Conservation (phyloP, 2,329 filamentous ascomycete species). For the Coniochaeta hoffmannii region DNA sequence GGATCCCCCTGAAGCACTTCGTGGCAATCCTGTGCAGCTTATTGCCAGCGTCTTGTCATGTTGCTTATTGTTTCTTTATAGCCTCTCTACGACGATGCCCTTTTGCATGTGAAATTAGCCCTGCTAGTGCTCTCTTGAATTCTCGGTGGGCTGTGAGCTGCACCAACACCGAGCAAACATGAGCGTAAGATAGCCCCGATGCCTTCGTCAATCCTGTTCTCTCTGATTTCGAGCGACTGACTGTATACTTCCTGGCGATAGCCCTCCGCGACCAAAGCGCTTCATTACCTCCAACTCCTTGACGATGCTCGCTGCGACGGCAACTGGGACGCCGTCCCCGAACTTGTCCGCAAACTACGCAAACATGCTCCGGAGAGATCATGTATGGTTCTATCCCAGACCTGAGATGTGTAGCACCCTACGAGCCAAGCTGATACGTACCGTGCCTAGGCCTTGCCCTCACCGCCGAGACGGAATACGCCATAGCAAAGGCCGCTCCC, state of each 20-base stretch:
- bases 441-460: conserved; percentile 53
- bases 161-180: neutral
- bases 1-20: neutral
- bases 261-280: conserved; percentile 60
- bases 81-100: neutral
- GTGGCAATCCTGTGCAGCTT: neutral
- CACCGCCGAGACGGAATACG: conserved; percentile 62
- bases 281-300: conserved; percentile 72
- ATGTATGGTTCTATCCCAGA: conserved; percentile 51
- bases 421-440: neutral
- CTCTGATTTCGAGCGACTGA: neutral
- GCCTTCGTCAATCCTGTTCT: neutral
- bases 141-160: neutral
- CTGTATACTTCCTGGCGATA: conserved; percentile 1
- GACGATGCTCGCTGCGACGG: conserved; percentile 83
- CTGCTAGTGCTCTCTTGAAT: neutral
- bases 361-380: conserved; percentile 83
- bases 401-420: neutral
- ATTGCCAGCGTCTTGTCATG: neutral
- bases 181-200: neutral
- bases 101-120: neutral
- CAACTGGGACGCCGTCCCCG: conserved; percentile 78
- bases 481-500: conserved; percentile 48
- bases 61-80: neutral
- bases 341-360: conserved; percentile 84